Evolutionary conservation across 2,329 filamentous ascomycete genomes (phyloP).

Genomic region (Beauveria sp.): DNA sequence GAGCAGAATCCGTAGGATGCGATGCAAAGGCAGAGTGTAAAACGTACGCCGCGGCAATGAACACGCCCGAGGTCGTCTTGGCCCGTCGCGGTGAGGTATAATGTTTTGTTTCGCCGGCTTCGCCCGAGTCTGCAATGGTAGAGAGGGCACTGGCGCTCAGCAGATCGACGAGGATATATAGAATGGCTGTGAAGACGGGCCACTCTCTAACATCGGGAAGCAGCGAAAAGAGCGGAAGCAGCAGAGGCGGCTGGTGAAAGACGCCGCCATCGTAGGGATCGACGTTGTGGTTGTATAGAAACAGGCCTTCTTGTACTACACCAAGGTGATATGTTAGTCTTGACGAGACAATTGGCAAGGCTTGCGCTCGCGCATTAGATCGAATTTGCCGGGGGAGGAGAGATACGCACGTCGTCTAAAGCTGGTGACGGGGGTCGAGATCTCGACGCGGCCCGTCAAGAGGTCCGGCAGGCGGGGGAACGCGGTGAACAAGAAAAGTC

Average conservation of each 20-base stretch:
- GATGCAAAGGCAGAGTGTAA: not conserved
- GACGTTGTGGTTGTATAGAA: slow-evolving; percentile 91
- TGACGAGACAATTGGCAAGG: not conserved
- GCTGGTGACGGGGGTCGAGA: slow-evolving; percentile 94
- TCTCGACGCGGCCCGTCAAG: slow-evolving; percentile 84
- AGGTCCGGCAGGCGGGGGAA: slow-evolving; percentile 81
- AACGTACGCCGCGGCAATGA: slow-evolving; percentile 70
- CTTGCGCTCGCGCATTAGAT: not conserved
- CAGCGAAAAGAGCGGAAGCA: slow-evolving; percentile 85
- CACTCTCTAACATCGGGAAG: slow-evolving; percentile 62
- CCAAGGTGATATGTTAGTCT: slow-evolving; percentile 8
- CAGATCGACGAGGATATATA: slow-evolving; percentile 78
- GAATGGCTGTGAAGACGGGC: slow-evolving; percentile 66
- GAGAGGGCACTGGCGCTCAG: slow-evolving; percentile 73
- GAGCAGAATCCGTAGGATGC: not conserved
- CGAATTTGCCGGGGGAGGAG: not conserved
- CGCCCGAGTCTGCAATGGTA: slow-evolving; percentile 72
- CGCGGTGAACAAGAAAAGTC: slow-evolving; percentile 68
- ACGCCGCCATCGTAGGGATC: slow-evolving; percentile 95
- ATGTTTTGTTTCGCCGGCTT: slow-evolving; percentile 63
- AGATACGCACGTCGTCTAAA: slow-evolving; percentile 79
- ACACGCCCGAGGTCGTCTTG: slow-evolving; percentile 65
- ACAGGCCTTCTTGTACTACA: slow-evolving; percentile 88
- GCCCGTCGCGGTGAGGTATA: slow-evolving; percentile 74
- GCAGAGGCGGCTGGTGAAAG: slow-evolving; percentile 73